Evolutionary conservation across 2,329 filamentous ascomycete species (phyloP), one percentile per base, ranked within the genome.

Genomic region (Allantophomopsis lycopodina): DNA sequence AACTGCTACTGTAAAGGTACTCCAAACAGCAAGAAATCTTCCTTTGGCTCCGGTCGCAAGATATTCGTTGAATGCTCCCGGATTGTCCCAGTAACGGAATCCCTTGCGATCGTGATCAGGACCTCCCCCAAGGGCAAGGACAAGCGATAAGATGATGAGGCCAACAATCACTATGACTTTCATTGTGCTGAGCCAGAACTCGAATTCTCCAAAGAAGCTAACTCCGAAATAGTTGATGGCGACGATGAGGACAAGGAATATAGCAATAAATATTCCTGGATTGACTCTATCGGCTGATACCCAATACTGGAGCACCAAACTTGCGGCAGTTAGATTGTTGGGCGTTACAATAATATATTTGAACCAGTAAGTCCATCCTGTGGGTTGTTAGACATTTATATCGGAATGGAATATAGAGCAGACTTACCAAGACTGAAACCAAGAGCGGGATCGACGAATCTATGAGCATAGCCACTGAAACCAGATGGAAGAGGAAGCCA

Each of bases 261-360:
- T 68, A 32, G 84, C 70, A 41, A 93, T 87, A 62, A 77, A 91
- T 11, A 89, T 81, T 38, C 82, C 84, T 0, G 83, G 78, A 52
- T 89, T 88, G 41, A 89, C 67, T 36, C 60, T 64, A 0, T 81
- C 70, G 20, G 72, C 61, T 1, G 66, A 56, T 10, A 84, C 62
- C 85, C 86, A 93, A 51, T 77, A 87, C 48, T 81, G 75, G 42
- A 93, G 81, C 42, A 89, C 81, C 31, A 93, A 60, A 5, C 83
- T 74, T n/a, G 72, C 75, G 20, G 85, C 85, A 1, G 84, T 91
- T 32, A 93, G 64, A 56, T 93, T 84, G 53, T 91, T 91, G 1
- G 86, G 84, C 1, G 83, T 87, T 37, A 83, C 72, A 51, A 93
- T 88, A 55, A 91, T 83, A 57, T 91, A 91, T 57, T 50, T 51